A percentile compares a stretch with the other conserved stretches of the same genome.
These are phyloP conservation scores for Pneumocystis murina DNA, from an alignment of 1,139 yeast genomes.

Conservation along the genomic window DNA sequence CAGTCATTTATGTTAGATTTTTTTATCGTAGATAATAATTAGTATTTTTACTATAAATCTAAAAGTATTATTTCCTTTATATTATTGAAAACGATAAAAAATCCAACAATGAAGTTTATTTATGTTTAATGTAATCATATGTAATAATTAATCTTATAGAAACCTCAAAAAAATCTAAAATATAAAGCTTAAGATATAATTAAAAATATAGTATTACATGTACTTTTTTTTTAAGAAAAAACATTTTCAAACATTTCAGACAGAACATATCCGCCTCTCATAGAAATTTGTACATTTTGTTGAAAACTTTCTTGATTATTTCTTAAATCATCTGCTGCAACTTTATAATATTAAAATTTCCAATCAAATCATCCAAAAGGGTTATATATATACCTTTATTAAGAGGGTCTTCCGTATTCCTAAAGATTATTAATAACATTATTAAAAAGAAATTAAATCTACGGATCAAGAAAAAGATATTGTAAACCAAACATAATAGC, in stretches of 20 bases:
- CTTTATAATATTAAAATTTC: conserved; percentile 18
- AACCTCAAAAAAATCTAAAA: background rate
- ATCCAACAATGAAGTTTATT: no score
- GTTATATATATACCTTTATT: conserved; percentile 35
- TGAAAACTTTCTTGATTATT: conserved; percentile 43
- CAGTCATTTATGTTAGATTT: no score
- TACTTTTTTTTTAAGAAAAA: background rate
- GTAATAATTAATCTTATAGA: no score
- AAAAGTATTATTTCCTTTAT: no score
- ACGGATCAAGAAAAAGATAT: conserved; percentile 24
- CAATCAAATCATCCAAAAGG: background rate
- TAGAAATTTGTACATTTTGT: conserved; percentile 42
- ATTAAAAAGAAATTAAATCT: background rate
- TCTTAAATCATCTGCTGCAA: conserved; percentile 65
- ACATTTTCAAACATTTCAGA: conserved; percentile 41
- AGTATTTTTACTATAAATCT: no score
- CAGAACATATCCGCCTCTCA: conserved; percentile 58
- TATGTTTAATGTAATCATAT: no score
- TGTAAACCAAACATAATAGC: conserved; percentile 73
- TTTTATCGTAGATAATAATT: no score
- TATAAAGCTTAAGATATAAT: background rate
- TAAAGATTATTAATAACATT: conserved; percentile 61
- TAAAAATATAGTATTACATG: background rate
- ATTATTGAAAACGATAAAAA: no score
- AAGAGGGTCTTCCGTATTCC: conserved; percentile 75